Base-by-base conservation (phyloP, 108 stramenopile genomes). In the Chaetoceros muelleri region DNA sequence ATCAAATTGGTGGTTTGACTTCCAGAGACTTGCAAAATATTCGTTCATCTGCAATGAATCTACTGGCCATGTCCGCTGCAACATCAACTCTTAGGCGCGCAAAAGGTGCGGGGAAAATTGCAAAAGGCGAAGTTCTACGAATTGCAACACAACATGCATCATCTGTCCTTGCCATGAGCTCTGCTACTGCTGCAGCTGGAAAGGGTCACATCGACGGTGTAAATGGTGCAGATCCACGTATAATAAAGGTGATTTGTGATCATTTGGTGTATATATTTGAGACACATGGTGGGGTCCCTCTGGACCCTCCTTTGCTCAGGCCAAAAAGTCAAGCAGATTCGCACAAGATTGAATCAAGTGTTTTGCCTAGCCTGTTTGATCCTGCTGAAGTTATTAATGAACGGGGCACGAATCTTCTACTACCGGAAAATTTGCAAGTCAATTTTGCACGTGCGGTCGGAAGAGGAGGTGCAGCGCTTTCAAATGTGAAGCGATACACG, bases 371-470 rank as follows among this genome's bases (percentile, higher is more conserved):
- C 26, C 28, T 64, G 1, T 59, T 69, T 40, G 75, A 81, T n/a
- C 82, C 79, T 26, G 80, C 80, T 3, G 84, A 90, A 47, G 47
- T 90, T 18, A 48, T 90, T 28, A 84, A 71, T 55, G 44, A 52
- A 13, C 60, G 81, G 58, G 87, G 87, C 2, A 44, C 52, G 24
- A 67, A 73, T n/a, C 30, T 87, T 21, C 58, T 65, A 25, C 53
- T 84, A 10, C 70, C 79, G 47, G 80, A 86, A 64, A 84, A 86
- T 55, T 66, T 85, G 7, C 82, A 80, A 40, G 73, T 66, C 5
- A 64, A 74, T 28, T 86, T 86, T 51, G 89, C 89, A 0, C 70
- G 89, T 28, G 70, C 83, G 22, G 70, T 90, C 2, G 79, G 79
- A 5, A 70, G 89, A 46, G 80, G 83, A 28, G 85, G 85, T 20